Evolutionary conservation across 2,329 filamentous ascomycete genomes (phyloP).

Genomic region (Trichoderma sp.): DNA sequence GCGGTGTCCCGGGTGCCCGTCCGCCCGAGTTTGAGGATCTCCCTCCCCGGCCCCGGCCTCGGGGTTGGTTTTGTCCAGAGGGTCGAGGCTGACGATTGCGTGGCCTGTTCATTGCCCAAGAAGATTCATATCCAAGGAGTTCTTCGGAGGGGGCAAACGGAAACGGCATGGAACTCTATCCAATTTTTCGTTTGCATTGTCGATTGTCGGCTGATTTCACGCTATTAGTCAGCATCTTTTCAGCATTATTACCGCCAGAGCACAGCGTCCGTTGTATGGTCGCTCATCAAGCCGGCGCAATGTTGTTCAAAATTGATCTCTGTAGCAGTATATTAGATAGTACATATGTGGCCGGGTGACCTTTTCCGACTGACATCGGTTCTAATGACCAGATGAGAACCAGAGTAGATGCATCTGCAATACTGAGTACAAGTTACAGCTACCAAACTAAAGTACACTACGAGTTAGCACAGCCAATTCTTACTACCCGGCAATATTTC

Average conservation of each 20-base stretch:
- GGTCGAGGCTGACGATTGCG: conserved; percentile 34
- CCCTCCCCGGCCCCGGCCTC: not conserved
- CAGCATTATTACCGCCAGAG: not conserved
- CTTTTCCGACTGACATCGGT: not conserved
- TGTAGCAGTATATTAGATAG: not conserved
- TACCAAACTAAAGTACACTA: not conserved
- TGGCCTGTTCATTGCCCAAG: conserved; percentile 32
- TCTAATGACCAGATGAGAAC: not conserved
- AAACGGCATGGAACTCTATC: no score
- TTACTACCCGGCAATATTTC: not conserved
- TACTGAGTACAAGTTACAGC: not conserved
- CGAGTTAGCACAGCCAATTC: not conserved
- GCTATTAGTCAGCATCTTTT: not conserved
- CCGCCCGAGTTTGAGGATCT: conserved; percentile 1
- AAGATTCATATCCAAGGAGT: not conserved
- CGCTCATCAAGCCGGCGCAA: not conserved
- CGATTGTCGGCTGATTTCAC: not conserved
- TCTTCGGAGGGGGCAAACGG: no score
- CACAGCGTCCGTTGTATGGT: not conserved
- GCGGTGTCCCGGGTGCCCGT: conserved; percentile 32
- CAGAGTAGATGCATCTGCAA: not conserved
- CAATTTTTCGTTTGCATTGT: no score
- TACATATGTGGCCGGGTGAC: no score
- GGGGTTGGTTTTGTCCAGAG: conserved; percentile 24
- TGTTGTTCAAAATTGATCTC: not conserved